A percentile compares a stretch with the other conserved stretches of the same genome.
These are phyloP conservation scores for sweet orange (Citrus sinensis) DNA, from an alignment of 345 rosid genomes.

Conservation along the genomic window DVS_A1.0 CM039163.1:41955001-41955500, in stretches of 20 bases:
- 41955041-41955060: constrained; percentile 97
- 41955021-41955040: constrained; percentile 86
- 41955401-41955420: too few species aligned
- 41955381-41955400: too few species aligned
- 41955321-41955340: too few species aligned
- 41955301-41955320: neutral
- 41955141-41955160: neutral
- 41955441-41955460: too few species aligned
- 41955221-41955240: neutral
- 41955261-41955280: too few species aligned
- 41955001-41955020: constrained; percentile 54
- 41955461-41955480: too few species aligned
- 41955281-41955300: neutral
- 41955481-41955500: too few species aligned
- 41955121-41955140: neutral
- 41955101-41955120: neutral
- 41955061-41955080: constrained; percentile 99
- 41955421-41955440: too few species aligned
- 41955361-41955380: too few species aligned
- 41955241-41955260: neutral
- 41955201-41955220: neutral
- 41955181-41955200: neutral
- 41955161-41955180: neutral
- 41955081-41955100: constrained; percentile 94
- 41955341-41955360: too few species aligned